These are phyloP conservation scores for Ophiostoma ulmi DNA, from an alignment of 2,329 filamentous ascomycete genomes.

Conservation along the genomic window DNA sequence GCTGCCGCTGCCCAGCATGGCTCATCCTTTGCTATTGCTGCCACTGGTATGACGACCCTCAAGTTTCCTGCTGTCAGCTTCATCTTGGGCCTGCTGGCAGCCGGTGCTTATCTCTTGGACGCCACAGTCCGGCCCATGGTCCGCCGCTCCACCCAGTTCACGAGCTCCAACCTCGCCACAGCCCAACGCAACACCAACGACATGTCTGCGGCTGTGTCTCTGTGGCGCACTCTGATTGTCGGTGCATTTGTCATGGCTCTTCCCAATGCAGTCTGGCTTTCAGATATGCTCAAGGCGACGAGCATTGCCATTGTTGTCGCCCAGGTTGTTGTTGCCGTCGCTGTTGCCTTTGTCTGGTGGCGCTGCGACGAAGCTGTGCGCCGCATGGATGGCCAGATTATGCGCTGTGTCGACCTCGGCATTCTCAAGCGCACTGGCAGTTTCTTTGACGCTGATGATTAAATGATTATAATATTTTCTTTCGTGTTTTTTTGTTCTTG, in stretches of 20 bases:
- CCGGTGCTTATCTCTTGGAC: conserved; percentile 40
- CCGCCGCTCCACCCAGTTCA: conserved; percentile 46
- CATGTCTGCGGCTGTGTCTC: conserved; percentile 43
- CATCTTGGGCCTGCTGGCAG: conserved; percentile 45
- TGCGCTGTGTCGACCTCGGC: conserved; percentile 43
- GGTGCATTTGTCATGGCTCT: conserved; percentile 44
- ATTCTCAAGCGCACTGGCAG: conserved; percentile 41
- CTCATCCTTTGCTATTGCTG: background rate
- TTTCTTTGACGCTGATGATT: conserved; percentile 43
- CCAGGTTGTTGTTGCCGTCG: conserved; percentile 39
- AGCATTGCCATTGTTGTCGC: conserved; percentile 41
- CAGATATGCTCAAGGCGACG: conserved; percentile 37
- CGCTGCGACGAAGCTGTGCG: conserved; percentile 40
- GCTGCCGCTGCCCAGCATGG: background rate
- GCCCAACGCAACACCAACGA: conserved; percentile 45
- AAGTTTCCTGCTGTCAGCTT: conserved; percentile 39
- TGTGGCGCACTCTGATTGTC: conserved; percentile 39
- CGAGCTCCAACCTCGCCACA: conserved; percentile 43
- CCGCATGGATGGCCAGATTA: conserved; percentile 43
- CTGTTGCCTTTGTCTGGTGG: conserved; percentile 39
- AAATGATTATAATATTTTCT: background rate
- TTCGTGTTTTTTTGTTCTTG: background rate
- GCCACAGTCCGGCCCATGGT: conserved; percentile 41
- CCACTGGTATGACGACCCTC: conserved; percentile 33
- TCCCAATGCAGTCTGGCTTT: conserved; percentile 36